A percentile compares a stretch with the other conserved stretches of the same genome.
Conservation (phyloP, 495 filamentous ascomycete genomes). For the Penicillium odoratum region DNA sequence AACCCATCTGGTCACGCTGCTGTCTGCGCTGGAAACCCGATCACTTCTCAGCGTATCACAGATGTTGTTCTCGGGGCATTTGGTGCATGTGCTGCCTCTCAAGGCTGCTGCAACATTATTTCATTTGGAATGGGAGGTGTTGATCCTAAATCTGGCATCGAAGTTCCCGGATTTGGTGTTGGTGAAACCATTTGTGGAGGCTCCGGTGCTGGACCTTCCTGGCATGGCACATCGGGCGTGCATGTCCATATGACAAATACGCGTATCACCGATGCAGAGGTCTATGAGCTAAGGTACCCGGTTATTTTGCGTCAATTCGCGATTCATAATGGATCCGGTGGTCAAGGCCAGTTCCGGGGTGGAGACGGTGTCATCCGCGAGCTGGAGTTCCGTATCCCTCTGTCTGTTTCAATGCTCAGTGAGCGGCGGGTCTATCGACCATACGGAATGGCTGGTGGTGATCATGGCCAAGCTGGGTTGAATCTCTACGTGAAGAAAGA, state of each 20-base stretch:
- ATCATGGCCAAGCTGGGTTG: conserved; percentile 57
- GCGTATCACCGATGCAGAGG: conserved; percentile 86
- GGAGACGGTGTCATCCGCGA: conserved; percentile 42
- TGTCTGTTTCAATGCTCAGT: conserved; percentile 83
- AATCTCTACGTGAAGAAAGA: conserved; percentile 58
- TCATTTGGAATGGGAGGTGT: conserved; percentile 16
- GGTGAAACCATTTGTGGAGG: conserved; percentile 93
- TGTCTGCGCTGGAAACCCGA: conserved; percentile 83
- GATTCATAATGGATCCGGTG: conserved; percentile 36
- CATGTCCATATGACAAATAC: conserved; percentile 97
- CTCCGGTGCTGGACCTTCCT: conserved; percentile 75
- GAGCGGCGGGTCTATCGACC: conserved; percentile 83
- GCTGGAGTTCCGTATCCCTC: conserved; percentile 46
- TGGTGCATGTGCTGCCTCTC: conserved; percentile 75
- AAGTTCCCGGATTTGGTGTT: conserved; percentile 73
- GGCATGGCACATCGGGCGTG: conserved; percentile 84
- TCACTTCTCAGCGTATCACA: conserved; percentile 78
- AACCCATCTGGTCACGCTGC: conserved; percentile 73
- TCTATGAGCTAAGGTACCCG: conserved; percentile 87
- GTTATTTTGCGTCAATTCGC: conserved; percentile 61
- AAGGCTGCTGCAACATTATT: conserved; percentile 80
- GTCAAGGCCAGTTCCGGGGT: conserved; percentile 35
- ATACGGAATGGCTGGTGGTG: conserved; percentile 83
- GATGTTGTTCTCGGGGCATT: conserved; percentile 87
- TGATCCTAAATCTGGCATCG: background rate